Conservation (phyloP, 805 yeast genomes). For the Starmera pachycereana region DNA sequence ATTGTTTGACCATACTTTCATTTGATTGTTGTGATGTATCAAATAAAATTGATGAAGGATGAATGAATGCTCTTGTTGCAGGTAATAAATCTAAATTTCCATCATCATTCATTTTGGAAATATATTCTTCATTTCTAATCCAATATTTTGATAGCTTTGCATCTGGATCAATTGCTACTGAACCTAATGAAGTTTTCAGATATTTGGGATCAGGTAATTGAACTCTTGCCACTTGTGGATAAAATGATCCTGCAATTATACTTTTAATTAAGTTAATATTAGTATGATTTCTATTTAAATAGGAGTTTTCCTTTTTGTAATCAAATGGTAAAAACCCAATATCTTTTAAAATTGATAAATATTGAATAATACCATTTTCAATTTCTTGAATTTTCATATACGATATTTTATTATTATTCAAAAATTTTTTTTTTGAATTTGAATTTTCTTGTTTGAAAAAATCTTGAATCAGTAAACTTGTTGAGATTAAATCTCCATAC, state of each 20-base stretch:
- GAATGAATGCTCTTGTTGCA: constrained; percentile 66
- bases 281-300: constrained; percentile 39
- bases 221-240: constrained; percentile 75
- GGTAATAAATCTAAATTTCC: constrained; percentile 29
- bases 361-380: constrained; percentile 59
- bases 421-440: constrained; percentile 28
- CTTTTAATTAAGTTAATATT: constrained; percentile 49
- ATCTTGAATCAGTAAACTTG: constrained; percentile 45
- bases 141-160: constrained; percentile 62
- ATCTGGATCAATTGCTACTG: constrained; percentile 81
- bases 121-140: constrained; percentile 53
- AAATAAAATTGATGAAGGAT: constrained; percentile 77
- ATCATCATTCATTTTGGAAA: constrained; percentile 7
- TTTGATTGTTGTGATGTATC: constrained; percentile 26
- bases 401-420: constrained; percentile 52
- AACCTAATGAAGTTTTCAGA: constrained; percentile 59
- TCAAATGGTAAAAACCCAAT: constrained; percentile 62
- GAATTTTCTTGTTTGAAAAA: constrained; percentile 28
- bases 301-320: constrained; percentile 24
- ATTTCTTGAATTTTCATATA: constrained; percentile 61
- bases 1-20: constrained; percentile 17
- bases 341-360: constrained; percentile 59
- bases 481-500: constrained; percentile 70
- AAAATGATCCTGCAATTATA: constrained; percentile 68
- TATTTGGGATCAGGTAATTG: constrained; percentile 77